These are phyloP conservation scores for Boletus rubropictus DNA, from an alignment of 768 basidiomycete species.

Conservation along the genomic window DNA sequence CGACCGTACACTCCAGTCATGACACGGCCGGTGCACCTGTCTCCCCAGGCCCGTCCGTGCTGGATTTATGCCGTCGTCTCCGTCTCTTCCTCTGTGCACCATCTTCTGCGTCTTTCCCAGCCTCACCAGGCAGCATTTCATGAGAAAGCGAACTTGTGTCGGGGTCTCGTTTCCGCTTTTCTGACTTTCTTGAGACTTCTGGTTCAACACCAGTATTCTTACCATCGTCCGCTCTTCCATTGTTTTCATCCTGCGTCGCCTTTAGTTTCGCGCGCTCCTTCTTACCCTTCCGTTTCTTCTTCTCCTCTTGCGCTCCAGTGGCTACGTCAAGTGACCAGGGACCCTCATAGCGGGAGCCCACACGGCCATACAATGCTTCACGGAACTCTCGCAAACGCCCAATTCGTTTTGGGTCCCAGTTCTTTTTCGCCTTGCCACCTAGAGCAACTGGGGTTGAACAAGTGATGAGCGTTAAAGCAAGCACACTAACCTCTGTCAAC, in stretches of 20 bases:
- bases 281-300: slow-evolving; percentile 65
- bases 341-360: slow-evolving; percentile 16
- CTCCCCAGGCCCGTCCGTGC: neutral
- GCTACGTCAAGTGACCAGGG: slow-evolving; percentile 14
- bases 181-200: neutral
- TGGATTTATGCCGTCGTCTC: slow-evolving; percentile 35
- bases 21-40: neutral
- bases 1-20: neutral
- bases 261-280: slow-evolving; percentile 59
- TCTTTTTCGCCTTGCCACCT: slow-evolving; percentile 26
- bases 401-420: slow-evolving; percentile 58
- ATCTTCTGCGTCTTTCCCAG: slow-evolving; percentile 7
- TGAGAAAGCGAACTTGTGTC: slow-evolving; percentile 5
- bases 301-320: slow-evolving; percentile 16
- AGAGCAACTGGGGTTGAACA: neutral
- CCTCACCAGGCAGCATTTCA: slow-evolving; percentile 9
- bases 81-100: slow-evolving; percentile 33
- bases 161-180: slow-evolving; percentile 17
- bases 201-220: neutral
- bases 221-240: slow-evolving; percentile 1
- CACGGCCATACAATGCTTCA: slow-evolving; percentile 46
- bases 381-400: slow-evolving; percentile 73
- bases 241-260: slow-evolving; percentile 19
- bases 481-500: slow-evolving; percentile 35
- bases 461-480: slow-evolving; percentile 2